Evolutionary conservation across 805 yeast genomes (phyloP).

Genomic region (Hanseniaspora nectarophila): DNA sequence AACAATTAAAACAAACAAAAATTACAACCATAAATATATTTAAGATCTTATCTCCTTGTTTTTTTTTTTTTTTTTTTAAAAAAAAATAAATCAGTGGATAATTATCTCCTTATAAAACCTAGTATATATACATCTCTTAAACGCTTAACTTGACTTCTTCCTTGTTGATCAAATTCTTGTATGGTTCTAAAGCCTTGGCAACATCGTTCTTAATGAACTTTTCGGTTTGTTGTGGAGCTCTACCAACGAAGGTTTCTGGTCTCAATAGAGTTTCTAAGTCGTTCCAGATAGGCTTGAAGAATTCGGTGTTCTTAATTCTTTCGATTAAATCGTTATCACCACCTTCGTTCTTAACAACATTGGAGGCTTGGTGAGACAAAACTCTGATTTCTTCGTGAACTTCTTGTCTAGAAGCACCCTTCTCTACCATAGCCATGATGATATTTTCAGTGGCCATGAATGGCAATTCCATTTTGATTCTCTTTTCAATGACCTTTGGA

Average conservation of each 20-base stretch:
- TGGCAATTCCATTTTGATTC: slow-evolving; percentile 88
- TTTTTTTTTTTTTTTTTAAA: not conserved
- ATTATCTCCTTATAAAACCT: not conserved
- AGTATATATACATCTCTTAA: slow-evolving; percentile 26
- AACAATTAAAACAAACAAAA: no score
- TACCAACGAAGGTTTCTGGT: slow-evolving; percentile 90
- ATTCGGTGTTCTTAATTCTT: slow-evolving; percentile 62
- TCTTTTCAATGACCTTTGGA: slow-evolving; percentile 96
- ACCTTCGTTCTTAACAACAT: slow-evolving; percentile 94
- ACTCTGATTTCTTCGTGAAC: slow-evolving; percentile 97
- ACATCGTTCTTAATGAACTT: slow-evolving; percentile 81
- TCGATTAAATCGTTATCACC: slow-evolving; percentile 96
- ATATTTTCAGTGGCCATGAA: slow-evolving; percentile 99
- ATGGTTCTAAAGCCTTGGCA: slow-evolving; percentile 65
- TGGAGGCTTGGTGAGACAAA: slow-evolving; percentile 91
- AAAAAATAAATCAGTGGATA: not conserved
- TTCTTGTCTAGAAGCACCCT: slow-evolving; percentile 95
- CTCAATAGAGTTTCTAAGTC: slow-evolving; percentile 73
- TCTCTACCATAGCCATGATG: slow-evolving; percentile 99
- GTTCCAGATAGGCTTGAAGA: slow-evolving; percentile 79
- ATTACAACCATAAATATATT: no score
- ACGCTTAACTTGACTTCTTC: slow-evolving; percentile 73
- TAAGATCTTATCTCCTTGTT: no score
- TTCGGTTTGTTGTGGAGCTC: slow-evolving; percentile 96
- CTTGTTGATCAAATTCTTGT: slow-evolving; percentile 43